A percentile compares a stretch with the other conserved stretches of the same genome.
Conservation (phyloP, 169 alveolate species). For the Babesia gibsoni region DNA sequence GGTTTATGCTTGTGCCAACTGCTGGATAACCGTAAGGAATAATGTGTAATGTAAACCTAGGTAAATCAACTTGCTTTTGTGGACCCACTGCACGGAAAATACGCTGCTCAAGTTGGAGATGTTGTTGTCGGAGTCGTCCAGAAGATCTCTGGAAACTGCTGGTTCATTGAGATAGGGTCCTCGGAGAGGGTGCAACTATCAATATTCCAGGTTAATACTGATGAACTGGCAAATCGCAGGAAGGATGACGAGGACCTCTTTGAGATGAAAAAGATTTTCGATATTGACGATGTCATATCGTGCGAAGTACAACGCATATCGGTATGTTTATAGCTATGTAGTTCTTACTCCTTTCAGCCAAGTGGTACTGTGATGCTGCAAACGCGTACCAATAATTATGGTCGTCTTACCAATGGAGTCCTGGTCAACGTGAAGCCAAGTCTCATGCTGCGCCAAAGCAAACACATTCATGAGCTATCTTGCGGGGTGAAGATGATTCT, state of each 20-base stretch:
- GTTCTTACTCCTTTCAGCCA: conserved; percentile 2
- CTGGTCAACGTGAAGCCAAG: conserved; percentile 82
- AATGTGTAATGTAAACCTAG: conserved; percentile 9
- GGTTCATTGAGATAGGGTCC: conserved; percentile 90
- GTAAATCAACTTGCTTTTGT: conserved; percentile 81
- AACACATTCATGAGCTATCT: conserved; percentile 82
- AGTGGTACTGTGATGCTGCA: conserved; percentile 85
- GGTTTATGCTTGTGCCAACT: too few relatives aligned
- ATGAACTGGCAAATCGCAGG: conserved; percentile 85
- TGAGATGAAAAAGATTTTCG: conserved; percentile 86
- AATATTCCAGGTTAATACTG: conserved; percentile 86
- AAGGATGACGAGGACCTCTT: conserved; percentile 87
- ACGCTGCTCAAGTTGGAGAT: conserved; percentile 82
- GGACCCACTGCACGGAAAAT: conserved; percentile 80
- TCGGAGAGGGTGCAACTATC: conserved; percentile 83
- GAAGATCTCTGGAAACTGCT: conserved; percentile 74
- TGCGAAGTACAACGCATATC: conserved; percentile 88
- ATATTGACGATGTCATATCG: conserved; percentile 86
- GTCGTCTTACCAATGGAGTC: conserved; percentile 86
- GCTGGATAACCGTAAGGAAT: too few relatives aligned
- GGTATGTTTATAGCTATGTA: not conserved
- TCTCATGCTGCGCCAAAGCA: conserved; percentile 82
- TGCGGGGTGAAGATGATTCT: conserved; percentile 82
- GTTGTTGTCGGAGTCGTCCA: conserved; percentile 80
- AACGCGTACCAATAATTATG: conserved; percentile 88